Evolutionary conservation across 2,329 filamentous ascomycete genomes (phyloP).

Genomic region (Nigrograna mackinnonii): DNA sequence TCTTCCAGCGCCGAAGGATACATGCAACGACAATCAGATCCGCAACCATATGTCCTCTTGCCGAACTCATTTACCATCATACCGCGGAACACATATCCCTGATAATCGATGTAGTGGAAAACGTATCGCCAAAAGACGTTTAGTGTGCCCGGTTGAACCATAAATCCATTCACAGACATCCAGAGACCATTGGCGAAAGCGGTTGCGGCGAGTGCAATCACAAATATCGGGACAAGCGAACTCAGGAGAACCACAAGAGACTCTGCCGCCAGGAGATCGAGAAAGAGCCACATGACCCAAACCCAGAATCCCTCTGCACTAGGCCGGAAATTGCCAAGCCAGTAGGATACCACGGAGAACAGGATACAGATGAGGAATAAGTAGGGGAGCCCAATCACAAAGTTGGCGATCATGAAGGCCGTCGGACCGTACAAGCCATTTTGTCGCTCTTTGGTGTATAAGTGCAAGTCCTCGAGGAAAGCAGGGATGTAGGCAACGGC

Average conservation of each 20-base stretch:
- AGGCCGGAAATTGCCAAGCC: conserved; percentile 75
- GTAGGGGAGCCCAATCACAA: conserved; percentile 79
- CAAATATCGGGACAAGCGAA: conserved; percentile 75
- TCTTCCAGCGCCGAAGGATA: conserved; percentile 65
- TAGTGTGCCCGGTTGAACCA: conserved; percentile 71
- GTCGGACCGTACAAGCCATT: conserved; percentile 81
- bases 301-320: conserved; percentile 70
- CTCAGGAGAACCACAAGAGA: conserved; percentile 79
- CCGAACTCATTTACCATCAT: conserved; percentile 93
- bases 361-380: conserved; percentile 77
- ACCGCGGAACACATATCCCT: conserved; percentile 82
- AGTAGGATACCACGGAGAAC: conserved; percentile 78
- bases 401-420: conserved; percentile 76
- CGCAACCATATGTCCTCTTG: conserved; percentile 66
- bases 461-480: conserved; percentile 76
- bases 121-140: conserved; percentile 87
- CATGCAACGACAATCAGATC: conserved; percentile 67
- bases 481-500: conserved; percentile 79
- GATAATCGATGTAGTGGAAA: conserved; percentile 89
- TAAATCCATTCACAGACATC: conserved; percentile 85
- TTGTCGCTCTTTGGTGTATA: conserved; percentile 75
- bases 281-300: conserved; percentile 83
- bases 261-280: conserved; percentile 81
- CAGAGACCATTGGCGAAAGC: conserved; percentile 88
- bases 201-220: conserved; percentile 75